Base-by-base conservation (phyloP, 2,329 filamentous ascomycete species). In the Pseudogymnoascus sp. region DNA sequence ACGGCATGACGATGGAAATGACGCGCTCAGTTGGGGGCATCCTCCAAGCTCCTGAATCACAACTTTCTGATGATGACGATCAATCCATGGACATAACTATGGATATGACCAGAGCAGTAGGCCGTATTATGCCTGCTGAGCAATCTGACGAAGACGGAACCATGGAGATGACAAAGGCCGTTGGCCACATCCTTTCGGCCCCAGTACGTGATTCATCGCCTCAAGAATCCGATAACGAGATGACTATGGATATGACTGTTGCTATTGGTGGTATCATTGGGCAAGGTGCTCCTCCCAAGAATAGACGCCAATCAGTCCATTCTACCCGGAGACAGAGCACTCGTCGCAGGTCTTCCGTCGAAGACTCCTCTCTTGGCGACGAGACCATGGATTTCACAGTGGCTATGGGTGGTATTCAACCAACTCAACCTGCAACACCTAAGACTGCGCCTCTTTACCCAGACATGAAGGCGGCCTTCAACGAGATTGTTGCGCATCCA, bases 31-130 rank as follows among this genome's bases (percentile, higher is more conserved):
- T 68, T 18, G 67, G 67, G 8, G 66, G 67, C 3, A 36, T 68
- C 16, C 38, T 50, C 14, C 37, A 41, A 30, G 58, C 58, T 20
- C 58, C 58, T 11, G 22, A 33, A 39, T 30, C 58, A 11, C 35
- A 60, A 20, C 35, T 20, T 22, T 41, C 35, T 14, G 22, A 41
- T 37, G 72, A 73, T 62, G 74, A 78, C 59, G 70, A 78, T 22
- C 33, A 37, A 33, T 71, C 75, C 6, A 61, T 58, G 4, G 78
- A 81, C 38, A 86, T 95, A 85, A 94, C 90, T 20, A 97, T 97
- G 93, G 93, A 97, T 68, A 90, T 97, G 6, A 97, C 93, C 1
- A 85, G 84, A 60, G 90, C 85, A 7, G 79, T 96, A 60, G 93
- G 93, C 7, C 84, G 87, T 2, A 97, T 97, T 60, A 74, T 96